Base-by-base conservation (phyloP, 1,284 basidiomycete genomes). In the Fereydounia khargensis region DNA sequence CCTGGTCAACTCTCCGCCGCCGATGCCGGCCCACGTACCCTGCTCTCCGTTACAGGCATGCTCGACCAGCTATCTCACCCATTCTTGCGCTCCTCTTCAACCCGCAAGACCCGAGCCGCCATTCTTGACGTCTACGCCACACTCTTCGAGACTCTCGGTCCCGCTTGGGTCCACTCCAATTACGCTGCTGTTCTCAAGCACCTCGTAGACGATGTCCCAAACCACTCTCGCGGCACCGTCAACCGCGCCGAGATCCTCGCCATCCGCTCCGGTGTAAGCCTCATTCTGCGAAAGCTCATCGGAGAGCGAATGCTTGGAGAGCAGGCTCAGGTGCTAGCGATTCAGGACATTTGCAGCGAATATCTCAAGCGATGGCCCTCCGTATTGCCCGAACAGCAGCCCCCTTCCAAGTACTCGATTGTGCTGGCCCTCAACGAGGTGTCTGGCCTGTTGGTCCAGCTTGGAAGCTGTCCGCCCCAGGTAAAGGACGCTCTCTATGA, bases 311-410 rank as follows among this genome's bases (percentile, higher is more conserved):
- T 97, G 81, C 78, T 98, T 38, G 87, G 87, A 46, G 73, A 74
- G 51, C 92, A 97, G 71, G 89, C 91, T 61, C 92, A 97, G 77
- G 92, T 96, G 38, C 80, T 82, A 25, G 94, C 92, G 0, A 88
- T 96, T 22, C 86, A 88, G 61, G 91, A 94, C 59, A 79, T 96
- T 36, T 85, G 87, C 0, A 84, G 81, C 39, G 79, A 81, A 5
- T 95, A 91, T 68, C 79, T 96, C 43, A 89, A 88, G 71, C 83
- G 87, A 48, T 98, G 91, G 90, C 91, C 91, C 0, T 86, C 89
- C 0, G 82, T 94, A 73, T 86, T 95, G 82, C 91, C 90, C 2
- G 89, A 89, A 4, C 85, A 89, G 56, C 79, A 79, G 18, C 82
- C 86, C 0, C 89, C 91, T 0, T 80, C 79, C 43, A 83, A 89